phyloP scores from a whole-genome alignment of 306 rosid genomes.

The Potentilla sterilis region DNA sequence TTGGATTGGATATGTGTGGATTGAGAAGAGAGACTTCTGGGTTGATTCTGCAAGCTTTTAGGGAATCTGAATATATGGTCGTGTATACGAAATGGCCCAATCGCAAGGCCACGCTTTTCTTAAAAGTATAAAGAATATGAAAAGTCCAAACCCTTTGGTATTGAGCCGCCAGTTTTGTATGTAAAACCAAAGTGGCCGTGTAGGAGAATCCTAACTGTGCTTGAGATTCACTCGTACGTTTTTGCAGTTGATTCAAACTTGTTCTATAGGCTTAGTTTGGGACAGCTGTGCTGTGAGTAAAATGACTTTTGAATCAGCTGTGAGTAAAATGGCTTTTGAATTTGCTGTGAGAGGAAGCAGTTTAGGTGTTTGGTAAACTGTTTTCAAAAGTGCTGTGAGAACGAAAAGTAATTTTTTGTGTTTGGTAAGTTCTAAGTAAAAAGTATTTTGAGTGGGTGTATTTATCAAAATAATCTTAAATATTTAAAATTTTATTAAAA shows the following conservation, averaged over 20 bases:
- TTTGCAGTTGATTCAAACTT: background rate
- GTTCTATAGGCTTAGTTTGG: too few species aligned
- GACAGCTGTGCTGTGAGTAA: too few species aligned
- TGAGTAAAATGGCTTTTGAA: too few species aligned
- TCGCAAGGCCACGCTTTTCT: background rate
- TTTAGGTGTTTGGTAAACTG: too few species aligned
- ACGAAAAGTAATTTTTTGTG: too few species aligned
- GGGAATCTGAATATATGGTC: background rate
- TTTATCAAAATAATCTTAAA: too few species aligned
- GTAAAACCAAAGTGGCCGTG: background rate
- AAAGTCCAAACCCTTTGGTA: background rate
- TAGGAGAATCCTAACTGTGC: background rate
- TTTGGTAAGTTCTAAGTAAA: too few species aligned
- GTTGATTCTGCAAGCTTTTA: background rate
- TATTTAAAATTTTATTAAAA: too few species aligned
- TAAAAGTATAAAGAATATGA: background rate
- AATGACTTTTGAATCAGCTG: too few species aligned
- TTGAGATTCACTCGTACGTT: background rate
- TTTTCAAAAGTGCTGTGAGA: too few species aligned
- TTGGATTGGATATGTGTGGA: slow-evolving; percentile 2
- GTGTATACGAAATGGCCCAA: background rate
- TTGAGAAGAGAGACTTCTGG: background rate
- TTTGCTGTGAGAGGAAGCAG: too few species aligned
- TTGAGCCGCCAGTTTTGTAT: background rate
- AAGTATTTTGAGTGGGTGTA: too few species aligned